Percentiles rank a stretch among this genome's conserved stretches.
Evolutionary conservation across 2,329 filamentous ascomycete species (phyloP).

Genomic region (Ambrosiella cleistominuta): DNA sequence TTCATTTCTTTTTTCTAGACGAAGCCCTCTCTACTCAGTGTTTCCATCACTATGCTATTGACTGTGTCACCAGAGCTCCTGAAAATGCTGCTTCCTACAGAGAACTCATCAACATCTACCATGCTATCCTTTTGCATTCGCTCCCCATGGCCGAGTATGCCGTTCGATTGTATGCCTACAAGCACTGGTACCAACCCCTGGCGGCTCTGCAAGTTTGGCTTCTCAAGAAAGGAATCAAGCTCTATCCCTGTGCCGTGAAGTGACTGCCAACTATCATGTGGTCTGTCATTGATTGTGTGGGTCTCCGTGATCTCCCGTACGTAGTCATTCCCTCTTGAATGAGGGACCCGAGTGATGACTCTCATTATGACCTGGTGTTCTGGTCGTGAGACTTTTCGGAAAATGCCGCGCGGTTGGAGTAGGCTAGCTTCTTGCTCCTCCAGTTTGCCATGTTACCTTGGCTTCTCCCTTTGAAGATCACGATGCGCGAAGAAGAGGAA

Average conservation of each 20-base stretch:
- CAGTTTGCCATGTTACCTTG: neutral
- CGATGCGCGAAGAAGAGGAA: too few species aligned
- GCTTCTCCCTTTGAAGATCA: neutral
- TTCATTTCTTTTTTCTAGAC: neutral
- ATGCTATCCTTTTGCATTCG: neutral
- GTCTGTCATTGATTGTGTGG: neutral
- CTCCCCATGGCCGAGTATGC: neutral
- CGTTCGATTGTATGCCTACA: neutral
- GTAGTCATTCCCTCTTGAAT: neutral
- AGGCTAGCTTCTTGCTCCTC: neutral
- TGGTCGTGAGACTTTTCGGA: neutral
- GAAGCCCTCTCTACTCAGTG: neutral
- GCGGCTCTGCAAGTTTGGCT: neutral
- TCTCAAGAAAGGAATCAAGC: neutral
- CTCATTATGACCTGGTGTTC: neutral
- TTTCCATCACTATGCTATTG: neutral
- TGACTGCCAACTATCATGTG: neutral
- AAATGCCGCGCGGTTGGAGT: neutral
- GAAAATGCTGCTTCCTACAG: neutral
- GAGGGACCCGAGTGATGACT: neutral
- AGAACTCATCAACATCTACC: neutral
- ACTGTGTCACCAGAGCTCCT: neutral
- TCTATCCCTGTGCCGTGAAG: neutral
- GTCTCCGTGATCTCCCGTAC: neutral
- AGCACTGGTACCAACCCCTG: neutral